phyloP scores from a whole-genome alignment of 805 yeast species.

The Metschnikowia reukaufii region DNA sequence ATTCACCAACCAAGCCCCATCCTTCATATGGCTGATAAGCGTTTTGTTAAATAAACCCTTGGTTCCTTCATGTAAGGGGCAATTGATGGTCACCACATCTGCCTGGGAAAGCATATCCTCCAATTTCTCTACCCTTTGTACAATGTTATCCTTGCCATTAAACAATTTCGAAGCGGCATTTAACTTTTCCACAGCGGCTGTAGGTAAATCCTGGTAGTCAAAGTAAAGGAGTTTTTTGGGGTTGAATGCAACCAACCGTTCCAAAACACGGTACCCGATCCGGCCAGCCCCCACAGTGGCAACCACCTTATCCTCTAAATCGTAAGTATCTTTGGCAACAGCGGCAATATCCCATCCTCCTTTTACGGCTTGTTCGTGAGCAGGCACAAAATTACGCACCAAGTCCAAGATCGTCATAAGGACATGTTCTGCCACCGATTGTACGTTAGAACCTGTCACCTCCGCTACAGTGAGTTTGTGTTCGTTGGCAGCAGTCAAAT shows the following conservation, averaged over 20 bases:
- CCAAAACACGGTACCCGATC: conserved; percentile 74
- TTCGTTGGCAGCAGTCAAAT: conserved; percentile 65
- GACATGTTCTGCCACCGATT: conserved; percentile 80
- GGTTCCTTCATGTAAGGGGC: conserved; percentile 73
- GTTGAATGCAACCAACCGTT: conserved; percentile 69
- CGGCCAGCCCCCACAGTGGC: conserved; percentile 85
- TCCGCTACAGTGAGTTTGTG: conserved; percentile 67
- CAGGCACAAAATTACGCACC: conserved; percentile 76
- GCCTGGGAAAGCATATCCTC: conserved; percentile 67
- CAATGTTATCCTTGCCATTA: conserved; percentile 50
- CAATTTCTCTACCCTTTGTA: conserved; percentile 56
- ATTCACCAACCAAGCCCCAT: conserved; percentile 71
- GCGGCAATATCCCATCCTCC: conserved; percentile 75
- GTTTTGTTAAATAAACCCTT: conserved; percentile 67
- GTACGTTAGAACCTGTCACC: conserved; percentile 81
- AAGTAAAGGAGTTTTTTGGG: conserved; percentile 72
- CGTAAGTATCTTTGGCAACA: conserved; percentile 70
- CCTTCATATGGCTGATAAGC: conserved; percentile 64
- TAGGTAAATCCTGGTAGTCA: conserved; percentile 70
- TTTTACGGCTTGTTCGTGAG: conserved; percentile 63
- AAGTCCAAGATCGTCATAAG: conserved; percentile 69
- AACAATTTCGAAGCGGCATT: conserved; percentile 36
- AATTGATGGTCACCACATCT: conserved; percentile 74
- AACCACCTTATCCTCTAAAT: conserved; percentile 70
- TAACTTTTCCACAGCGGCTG: conserved; percentile 44